Evolutionary conservation across 768 basidiomycete species (phyloP), one percentile per base, ranked within the genome.

Genomic region (Serendipita vermifera): DNA sequence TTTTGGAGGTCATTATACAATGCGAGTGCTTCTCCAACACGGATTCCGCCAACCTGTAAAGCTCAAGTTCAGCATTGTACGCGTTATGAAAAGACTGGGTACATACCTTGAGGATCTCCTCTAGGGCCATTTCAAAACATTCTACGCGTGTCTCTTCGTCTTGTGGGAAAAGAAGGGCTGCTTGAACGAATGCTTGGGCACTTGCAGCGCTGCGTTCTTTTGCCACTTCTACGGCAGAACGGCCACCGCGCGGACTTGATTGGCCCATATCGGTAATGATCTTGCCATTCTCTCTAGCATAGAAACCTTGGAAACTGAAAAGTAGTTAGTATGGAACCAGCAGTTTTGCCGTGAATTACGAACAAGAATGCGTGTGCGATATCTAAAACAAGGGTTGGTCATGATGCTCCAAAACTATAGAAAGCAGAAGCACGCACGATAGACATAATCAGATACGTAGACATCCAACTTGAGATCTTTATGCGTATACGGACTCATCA

Each of bases 21-120:
- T 11, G 46, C 46, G 7, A 51, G 46, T n/a, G 29, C 46, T n/a
- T 51, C 46, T 7, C 20, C 46, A 29, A 51, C 46, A 7, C 46
- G 46, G 7, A 51, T 20, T 7, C 46, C 46, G 9, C 46, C 46
- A 29, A 51, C 46, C 46, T 51, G 15, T 24, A 6, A 5, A 41
- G 5, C 5, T n/a, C 13, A 17, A 38, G 36, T 13, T 13, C 36
- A 13, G 36, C 17, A 38, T 38, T 17, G 17, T 13, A 38, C 36
- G 17, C 36, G 36, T 38, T 17, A 20, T 29, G 31, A 15, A 29
- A 4, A n/a, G n/a, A 20, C 20, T 26, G n/a, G 29, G 7, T 26
- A 51, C 46, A 26, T 9, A 51, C 46, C 46, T 51, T 51, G 46
- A 51, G 46, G 22, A 51, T 51, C 31, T 51, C 46, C 22, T 51